Evolutionary conservation across 2,329 filamentous ascomycete species (phyloP), one percentile per base, ranked within the genome.

Genomic region (Daldinia eschscholtzii): DNA sequence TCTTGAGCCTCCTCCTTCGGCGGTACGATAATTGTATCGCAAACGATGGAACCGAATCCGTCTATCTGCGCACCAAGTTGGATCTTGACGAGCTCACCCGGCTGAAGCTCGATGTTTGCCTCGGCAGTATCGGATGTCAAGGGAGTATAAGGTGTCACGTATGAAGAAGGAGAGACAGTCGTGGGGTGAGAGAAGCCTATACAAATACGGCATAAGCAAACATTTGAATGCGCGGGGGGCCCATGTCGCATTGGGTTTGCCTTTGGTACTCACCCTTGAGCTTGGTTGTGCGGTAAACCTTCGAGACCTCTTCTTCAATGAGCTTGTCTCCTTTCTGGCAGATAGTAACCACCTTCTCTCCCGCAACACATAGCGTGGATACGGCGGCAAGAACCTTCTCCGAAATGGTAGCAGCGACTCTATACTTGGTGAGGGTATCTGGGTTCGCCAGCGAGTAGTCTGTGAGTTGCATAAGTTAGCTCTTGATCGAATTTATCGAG

Each of bases 201-300:
- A 57, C 41, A 57, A 60, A 35, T 48, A 64, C 44, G 56, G 64
- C 33, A 68, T 77, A 55, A 77, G 74, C 65, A 70, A 52, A 65
- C 50, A 52, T 65, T 37, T 55, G 39, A 41, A 6, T 33, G 37
- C 50, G 42, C 42, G 28, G 53, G 42, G 60, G 44, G 23, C 15
- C 20, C 6, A 12, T 39, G 28, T 52, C 46, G 52, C 35, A 64
- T 33, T 15, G 20, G 10, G 42, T 28, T 28, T 55, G 41, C 37
- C 12, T 20, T 48, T 42, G 20, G 28, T 39, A 83, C 85, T 73
- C 78, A 93, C 92, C 96, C 88, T 99, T 99, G 79, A 98, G 91
- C 87, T 98, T 98, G 88, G 98, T 98, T 83, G 94, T 95, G 81
- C 97, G 94, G 89, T 96, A 99, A 78, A 99, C 95, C 87, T 98